Conservation (phyloP, 768 basidiomycete species). For the Rhodosporidiobolus odoratus region DNA sequence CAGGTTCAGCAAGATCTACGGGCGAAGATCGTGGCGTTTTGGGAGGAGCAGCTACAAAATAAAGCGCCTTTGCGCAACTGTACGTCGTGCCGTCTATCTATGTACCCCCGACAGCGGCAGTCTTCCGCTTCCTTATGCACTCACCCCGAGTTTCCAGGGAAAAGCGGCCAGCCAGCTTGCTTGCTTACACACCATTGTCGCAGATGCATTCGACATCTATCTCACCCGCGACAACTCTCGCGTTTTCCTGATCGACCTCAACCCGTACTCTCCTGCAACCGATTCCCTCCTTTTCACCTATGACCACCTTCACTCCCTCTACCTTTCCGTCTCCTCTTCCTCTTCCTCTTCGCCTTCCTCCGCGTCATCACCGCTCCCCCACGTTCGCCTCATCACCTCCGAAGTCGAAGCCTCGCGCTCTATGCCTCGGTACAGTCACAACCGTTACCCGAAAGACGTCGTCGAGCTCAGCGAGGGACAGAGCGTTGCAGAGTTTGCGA, state of each 20-base stretch:
- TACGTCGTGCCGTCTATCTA: conserved; percentile 48
- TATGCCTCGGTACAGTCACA: conserved; percentile 71
- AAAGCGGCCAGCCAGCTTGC: too few species aligned
- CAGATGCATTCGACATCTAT: conserved; percentile 81
- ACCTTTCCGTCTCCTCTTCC: conserved; percentile 46
- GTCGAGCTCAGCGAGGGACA: conserved; percentile 70
- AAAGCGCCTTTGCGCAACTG: conserved; percentile 64
- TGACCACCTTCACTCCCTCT: conserved; percentile 59
- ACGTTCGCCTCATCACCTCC: conserved; percentile 16
- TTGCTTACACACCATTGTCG: too few species aligned
- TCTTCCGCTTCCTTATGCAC: too few species aligned
- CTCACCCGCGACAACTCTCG: conserved; percentile 71
- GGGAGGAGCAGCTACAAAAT: conserved; percentile 61
- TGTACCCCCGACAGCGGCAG: too few species aligned
- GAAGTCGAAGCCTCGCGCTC: conserved; percentile 53
- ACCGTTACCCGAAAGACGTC: conserved; percentile 87
- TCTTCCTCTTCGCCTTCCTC: background rate
- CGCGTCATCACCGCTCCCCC: conserved; percentile 17
- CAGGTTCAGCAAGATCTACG: conserved; percentile 56
- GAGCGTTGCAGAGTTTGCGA: conserved; percentile 66
- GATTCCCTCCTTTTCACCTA: conserved; percentile 82
- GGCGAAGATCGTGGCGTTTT: conserved; percentile 57
- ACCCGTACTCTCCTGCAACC: conserved; percentile 78
- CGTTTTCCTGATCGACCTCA: conserved; percentile 84
- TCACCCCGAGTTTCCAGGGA: too few species aligned